These are phyloP conservation scores for Juglanconis sp. DNA, from an alignment of 2,329 filamentous ascomycete species.

Conservation along the genomic window DNA sequence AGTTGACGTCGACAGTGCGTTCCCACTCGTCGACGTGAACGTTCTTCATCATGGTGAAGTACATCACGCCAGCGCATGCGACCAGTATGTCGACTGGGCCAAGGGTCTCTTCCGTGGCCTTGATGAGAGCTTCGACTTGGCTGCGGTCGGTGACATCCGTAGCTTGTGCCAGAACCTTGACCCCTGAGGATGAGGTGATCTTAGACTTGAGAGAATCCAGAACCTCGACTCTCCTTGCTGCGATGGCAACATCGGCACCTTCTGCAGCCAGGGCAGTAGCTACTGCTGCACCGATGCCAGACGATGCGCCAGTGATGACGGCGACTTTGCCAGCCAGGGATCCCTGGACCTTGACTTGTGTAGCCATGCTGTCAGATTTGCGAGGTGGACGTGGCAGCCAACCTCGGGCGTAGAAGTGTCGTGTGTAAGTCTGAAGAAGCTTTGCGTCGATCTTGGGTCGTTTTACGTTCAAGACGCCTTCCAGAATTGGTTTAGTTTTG, in stretches of 20 bases:
- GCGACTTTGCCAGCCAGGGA: conserved; percentile 67
- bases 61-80: conserved; percentile 80
- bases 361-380: conserved; percentile 31
- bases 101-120: conserved; percentile 56
- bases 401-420: conserved; percentile 76
- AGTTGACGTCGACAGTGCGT: conserved; percentile 80
- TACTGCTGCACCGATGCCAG: conserved; percentile 74
- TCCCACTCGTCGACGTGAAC: conserved; percentile 73
- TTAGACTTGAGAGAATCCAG: conserved; percentile 63
- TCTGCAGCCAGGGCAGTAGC: conserved; percentile 65
- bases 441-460: conserved; percentile 66
- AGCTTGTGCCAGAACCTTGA: conserved; percentile 64
- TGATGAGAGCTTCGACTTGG: conserved; percentile 66
- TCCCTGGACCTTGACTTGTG: conserved; percentile 42
- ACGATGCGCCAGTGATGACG: conserved; percentile 76
- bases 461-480: conserved; percentile 46
- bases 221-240: conserved; percentile 66
- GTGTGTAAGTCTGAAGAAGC: conserved; percentile 73
- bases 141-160: conserved; percentile 69
- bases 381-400: conserved; percentile 67
- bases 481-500: conserved; percentile 59
- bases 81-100: conserved; percentile 77
- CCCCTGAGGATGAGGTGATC: conserved; percentile 34
- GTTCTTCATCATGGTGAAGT: conserved; percentile 85
- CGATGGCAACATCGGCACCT: conserved; percentile 69